Evolutionary conservation across 148 eudicot species (phyloP).

Genomic region (Cornus suecica): DNA sequence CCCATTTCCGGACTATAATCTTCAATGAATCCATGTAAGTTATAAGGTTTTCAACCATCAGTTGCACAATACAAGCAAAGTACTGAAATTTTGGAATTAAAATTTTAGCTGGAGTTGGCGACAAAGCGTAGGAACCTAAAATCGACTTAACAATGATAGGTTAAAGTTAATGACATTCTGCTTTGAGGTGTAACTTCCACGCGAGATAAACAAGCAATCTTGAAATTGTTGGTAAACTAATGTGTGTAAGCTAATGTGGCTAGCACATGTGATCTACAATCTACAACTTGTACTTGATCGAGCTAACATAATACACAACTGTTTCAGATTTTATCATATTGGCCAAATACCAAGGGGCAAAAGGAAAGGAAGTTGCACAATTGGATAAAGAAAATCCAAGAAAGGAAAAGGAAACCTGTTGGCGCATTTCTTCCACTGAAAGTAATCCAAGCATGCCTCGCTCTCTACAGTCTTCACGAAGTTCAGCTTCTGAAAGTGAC

Average conservation of each 20-base stretch:
- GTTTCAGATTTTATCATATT: not conserved
- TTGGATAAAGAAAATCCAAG: not conserved
- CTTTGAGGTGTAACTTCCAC: not conserved
- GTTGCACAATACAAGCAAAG: not conserved
- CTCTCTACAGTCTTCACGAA: conserved; percentile 79
- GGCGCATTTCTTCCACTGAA: conserved; percentile 79
- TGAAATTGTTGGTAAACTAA: not conserved
- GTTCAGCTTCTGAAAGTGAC: conserved; percentile 86
- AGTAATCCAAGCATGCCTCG: conserved; percentile 77
- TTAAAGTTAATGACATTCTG: not conserved
- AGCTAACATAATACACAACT: not conserved
- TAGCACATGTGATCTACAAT: not conserved
- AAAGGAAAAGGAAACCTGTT: conserved; percentile 41
- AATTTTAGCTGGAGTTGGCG: not conserved
- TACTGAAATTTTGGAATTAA: not conserved
- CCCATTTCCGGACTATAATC: not conserved
- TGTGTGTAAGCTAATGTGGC: not conserved
- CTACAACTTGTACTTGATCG: not conserved
- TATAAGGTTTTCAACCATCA: not conserved
- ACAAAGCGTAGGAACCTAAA: not conserved
- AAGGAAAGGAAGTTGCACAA: conserved; percentile 2
- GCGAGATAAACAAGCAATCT: not conserved
- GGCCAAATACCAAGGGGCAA: not conserved
- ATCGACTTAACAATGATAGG: not conserved
- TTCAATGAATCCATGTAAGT: not conserved